Percentiles rank a stretch among this genome's conserved stretches.
Conservation (phyloP, 2,329 filamentous ascomycete genomes). For the Colletotrichum acutatum region DNA sequence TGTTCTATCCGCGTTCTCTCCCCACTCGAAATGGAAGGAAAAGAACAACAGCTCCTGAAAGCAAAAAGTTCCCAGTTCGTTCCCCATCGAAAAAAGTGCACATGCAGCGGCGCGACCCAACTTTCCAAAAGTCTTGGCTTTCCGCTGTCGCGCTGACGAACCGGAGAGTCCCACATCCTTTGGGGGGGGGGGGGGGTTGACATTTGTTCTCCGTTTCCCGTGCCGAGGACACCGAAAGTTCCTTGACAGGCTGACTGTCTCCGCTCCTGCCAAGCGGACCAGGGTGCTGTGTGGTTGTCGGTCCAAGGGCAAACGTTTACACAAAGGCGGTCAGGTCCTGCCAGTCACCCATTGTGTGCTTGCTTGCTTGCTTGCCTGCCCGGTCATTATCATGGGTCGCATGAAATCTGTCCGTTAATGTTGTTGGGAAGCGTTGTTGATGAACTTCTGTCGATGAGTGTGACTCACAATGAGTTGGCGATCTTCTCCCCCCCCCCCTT, state of each 20-base stretch:
- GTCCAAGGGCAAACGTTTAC: background rate
- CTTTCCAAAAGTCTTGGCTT: constrained; percentile 2
- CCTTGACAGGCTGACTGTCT: background rate
- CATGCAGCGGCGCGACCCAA: constrained; percentile 9
- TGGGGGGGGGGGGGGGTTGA: background rate
- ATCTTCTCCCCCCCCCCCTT: background rate
- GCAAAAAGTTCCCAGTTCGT: background rate
- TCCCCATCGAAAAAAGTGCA: constrained; percentile 6
- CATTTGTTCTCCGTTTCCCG: background rate
- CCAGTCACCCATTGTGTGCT: background rate
- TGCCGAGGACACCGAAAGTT: constrained; percentile 23
- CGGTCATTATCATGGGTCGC: background rate
- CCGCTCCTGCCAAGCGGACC: constrained; percentile 10
- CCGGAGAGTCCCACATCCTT: background rate
- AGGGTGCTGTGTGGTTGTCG: background rate
- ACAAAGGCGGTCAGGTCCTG: constrained; percentile 25
- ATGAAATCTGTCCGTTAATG: background rate
- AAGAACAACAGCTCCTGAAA: background rate
- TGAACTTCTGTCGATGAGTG: background rate
- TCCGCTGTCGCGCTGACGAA: constrained; percentile 10
- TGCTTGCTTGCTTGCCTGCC: background rate
- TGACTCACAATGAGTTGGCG: constrained; percentile 33
- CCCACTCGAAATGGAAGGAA: constrained; percentile 2
- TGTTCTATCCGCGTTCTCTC: background rate
- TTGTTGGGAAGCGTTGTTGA: background rate